These are phyloP conservation scores for Kalaharituber pfeilii DNA, from an alignment of 2,329 filamentous ascomycete species.

Conservation along the genomic window DNA sequence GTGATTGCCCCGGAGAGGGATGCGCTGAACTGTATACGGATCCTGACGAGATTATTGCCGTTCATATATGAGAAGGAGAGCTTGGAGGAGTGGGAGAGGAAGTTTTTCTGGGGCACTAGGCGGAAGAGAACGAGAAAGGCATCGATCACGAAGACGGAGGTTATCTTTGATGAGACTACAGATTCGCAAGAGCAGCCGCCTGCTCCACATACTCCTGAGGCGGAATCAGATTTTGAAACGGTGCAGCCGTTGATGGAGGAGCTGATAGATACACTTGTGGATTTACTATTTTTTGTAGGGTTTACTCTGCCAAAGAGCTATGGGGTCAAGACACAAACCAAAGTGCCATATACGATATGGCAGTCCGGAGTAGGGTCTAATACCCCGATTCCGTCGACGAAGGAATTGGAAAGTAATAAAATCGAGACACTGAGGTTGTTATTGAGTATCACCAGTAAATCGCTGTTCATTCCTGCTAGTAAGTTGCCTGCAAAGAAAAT, in stretches of 20 bases:
- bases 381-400: slow-evolving; percentile 68
- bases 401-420: slow-evolving; percentile 82
- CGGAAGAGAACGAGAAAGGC: slow-evolving; percentile 53
- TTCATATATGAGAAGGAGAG: slow-evolving; percentile 83
- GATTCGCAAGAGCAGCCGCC: slow-evolving; percentile 31
- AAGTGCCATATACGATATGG: slow-evolving; percentile 90
- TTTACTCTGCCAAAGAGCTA: slow-evolving; percentile 65
- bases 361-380: slow-evolving; percentile 95
- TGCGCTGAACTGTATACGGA: slow-evolving; percentile 85
- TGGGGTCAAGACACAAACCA: slow-evolving; percentile 43
- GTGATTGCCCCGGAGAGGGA: slow-evolving; percentile 69
- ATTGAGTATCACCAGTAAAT: slow-evolving; percentile 70
- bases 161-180: slow-evolving; percentile 63
- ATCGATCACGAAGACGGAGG: slow-evolving; percentile 46
- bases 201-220: slow-evolving; percentile 18
- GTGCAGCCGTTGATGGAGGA: slow-evolving; percentile 81
- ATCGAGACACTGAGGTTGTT: slow-evolving; percentile 55
- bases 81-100: slow-evolving; percentile 69
- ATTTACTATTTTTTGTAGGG: slow-evolving; percentile 79
- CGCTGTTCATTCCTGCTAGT: slow-evolving; percentile 79
- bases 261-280: slow-evolving; percentile 72
- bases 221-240: slow-evolving; percentile 54
- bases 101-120: slow-evolving; percentile 74
- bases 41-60: slow-evolving; percentile 75
- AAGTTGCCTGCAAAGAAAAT: too few species aligned